Base-by-base conservation (phyloP, 805 yeast species). In the Candida insectalens region DNA sequence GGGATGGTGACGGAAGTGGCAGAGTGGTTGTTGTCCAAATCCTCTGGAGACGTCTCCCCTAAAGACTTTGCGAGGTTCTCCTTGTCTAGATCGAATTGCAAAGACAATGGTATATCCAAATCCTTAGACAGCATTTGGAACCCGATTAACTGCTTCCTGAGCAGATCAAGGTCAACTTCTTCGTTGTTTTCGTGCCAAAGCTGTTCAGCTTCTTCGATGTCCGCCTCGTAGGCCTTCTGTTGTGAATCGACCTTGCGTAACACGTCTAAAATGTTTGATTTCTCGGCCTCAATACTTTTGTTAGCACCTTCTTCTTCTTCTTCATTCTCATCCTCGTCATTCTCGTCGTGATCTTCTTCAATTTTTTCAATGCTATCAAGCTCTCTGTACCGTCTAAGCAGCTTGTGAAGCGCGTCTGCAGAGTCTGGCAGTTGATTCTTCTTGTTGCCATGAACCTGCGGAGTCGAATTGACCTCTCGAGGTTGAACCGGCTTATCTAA, bases 121-220 rank as follows among this genome's bases (percentile, higher is more conserved):
- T 81, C 84, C 43, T 66, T 72, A 2, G 84, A 70, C 27, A 83
- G 54, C 13, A 80, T 48, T 47, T 81, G 83, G 33, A 81, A 64
- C 1, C 78, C 79, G 13, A 72, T 54, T 15, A 83, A 50, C 50
- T 83, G 94, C 37, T 71, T 67, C 29, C 64, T 57, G 33, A 83
- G 55, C 12, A 75, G 46, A 3, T 57, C 63, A 5, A 57, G 41
- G 44, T 77, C 73, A 26, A 73, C 62, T 4, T 48, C 38, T 32
- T 53, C 49, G 14, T 39, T 45, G 35, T 53, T 48, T 16, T 45
- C 31, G 9, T 36, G 20, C 55, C 50, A 51, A 9, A 38, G 27
- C 12, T 39, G 32, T 29, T 63, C 60, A 10, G 69, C 29, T 16
- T 46, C 46, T 3, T 46, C 40, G 9, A 51, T 33, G 18, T 57